phyloP scores from a whole-genome alignment of 768 basidiomycete species.

The Arthromyces matolae region DNA sequence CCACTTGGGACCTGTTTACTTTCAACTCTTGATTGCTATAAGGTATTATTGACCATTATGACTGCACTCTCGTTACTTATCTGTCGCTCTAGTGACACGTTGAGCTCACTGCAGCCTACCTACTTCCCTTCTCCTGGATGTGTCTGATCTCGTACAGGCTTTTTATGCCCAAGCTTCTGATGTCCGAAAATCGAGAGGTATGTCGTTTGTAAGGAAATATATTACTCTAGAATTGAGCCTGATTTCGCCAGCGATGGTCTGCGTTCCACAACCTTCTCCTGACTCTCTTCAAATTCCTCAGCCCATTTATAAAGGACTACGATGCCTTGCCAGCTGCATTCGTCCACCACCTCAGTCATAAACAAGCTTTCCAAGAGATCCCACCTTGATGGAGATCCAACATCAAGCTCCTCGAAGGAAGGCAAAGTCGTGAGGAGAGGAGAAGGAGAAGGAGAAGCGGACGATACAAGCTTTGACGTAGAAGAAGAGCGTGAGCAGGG shows the following conservation, averaged over 20 bases:
- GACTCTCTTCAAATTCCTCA: constrained; percentile 92
- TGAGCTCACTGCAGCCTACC: constrained; percentile 92
- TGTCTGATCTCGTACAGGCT: constrained; percentile 91
- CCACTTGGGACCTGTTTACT: constrained; percentile 84
- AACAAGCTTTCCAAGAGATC: no score
- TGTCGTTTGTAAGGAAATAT: background rate
- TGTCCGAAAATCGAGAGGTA: constrained; percentile 87
- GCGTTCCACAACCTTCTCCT: constrained; percentile 93
- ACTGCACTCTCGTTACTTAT: background rate
- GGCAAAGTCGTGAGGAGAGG: no score
- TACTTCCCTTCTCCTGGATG: constrained; percentile 99
- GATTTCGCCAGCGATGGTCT: constrained; percentile 70
- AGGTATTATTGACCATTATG: constrained; percentile 49
- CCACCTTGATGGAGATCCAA: no score
- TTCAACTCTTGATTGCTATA: constrained; percentile 81
- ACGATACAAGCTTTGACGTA: no score
- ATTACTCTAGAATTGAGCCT: constrained; percentile 5
- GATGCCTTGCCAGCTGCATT: constrained; percentile 77
- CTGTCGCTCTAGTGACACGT: constrained; percentile 69
- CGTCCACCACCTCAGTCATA: no score
- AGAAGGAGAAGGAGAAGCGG: no score
- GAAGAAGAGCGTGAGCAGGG: no score
- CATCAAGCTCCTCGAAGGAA: no score
- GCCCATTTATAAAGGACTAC: constrained; percentile 83
- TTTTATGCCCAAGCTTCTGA: constrained; percentile 94